Conservation (phyloP, 1,284 basidiomycete species). For the Sporisorium exsertum region DNA sequence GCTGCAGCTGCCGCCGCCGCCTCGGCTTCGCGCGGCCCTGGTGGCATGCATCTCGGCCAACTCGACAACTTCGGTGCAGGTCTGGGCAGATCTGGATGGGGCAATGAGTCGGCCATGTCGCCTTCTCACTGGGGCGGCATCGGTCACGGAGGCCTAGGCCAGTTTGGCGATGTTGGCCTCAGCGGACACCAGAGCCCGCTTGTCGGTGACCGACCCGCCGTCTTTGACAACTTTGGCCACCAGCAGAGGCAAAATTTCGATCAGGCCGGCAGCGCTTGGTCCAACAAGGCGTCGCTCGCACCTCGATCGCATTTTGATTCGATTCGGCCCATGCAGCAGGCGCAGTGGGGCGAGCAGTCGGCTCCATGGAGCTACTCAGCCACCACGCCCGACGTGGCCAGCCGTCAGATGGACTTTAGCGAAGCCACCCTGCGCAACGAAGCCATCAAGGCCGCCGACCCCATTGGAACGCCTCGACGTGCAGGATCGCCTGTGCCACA, state of each 20-base stretch:
- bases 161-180: constrained; percentile 42
- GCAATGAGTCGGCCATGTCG: constrained; percentile 30
- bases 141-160: constrained; percentile 33
- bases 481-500: constrained; percentile 47
- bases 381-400: constrained; percentile 38
- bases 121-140: constrained; percentile 43
- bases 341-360: constrained; percentile 46
- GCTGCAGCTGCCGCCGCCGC: constrained; percentile 37
- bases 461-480: constrained; percentile 52
- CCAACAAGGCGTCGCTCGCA: constrained; percentile 38
- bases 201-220: constrained; percentile 32
- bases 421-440: constrained; percentile 39
- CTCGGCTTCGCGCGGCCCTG: constrained; percentile 25
- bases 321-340: constrained; percentile 29
- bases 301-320: constrained; percentile 43
- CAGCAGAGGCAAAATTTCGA: constrained; percentile 32
- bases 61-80: constrained; percentile 37
- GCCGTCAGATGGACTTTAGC: constrained; percentile 43
- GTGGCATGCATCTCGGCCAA: constrained; percentile 39
- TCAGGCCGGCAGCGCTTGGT: constrained; percentile 39
- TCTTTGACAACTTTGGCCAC: constrained; percentile 37
- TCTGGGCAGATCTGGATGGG: constrained; percentile 37
- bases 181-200: constrained; percentile 40
- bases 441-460: constrained; percentile 35
- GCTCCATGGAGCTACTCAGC: constrained; percentile 34